Evolutionary conservation across 2,329 filamentous ascomycete species (phyloP), one percentile per base, ranked within the genome.

Genomic region (Capronia americana): DNA sequence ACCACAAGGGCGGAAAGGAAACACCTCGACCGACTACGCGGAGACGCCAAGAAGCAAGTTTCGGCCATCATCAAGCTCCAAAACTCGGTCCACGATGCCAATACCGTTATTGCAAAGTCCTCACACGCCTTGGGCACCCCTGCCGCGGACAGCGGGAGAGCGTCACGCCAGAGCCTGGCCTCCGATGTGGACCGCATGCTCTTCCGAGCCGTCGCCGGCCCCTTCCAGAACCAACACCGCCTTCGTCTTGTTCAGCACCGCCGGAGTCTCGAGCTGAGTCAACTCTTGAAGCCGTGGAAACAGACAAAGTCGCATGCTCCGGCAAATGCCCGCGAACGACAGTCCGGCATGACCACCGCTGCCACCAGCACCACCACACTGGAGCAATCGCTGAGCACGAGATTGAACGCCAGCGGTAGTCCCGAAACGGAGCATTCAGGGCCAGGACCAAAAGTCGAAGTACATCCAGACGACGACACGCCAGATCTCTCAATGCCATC

Each of bases 41-140:
- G 55, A 20, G 59, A 62, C 6, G 38, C 50, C 51, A 32, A 34
- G 50, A 62, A 62, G 38, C 59, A 62, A 48, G 23, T 48, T 14
- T 50, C 34, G 20, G 30, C 51, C 5, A 54, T 62, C 4, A 28
- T 28, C 24, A 48, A 34, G 26, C 34, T 62, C 20, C 30, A 50
- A 41, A 11, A n/a, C 2, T 55, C 50, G 6, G 38, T 62, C 14
- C 32, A 62, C n/a, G 34, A 62, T 14, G 55, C 34, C 34, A 44
- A 30, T 17, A 10, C 26, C 34, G 20, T 26, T 8, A 41, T 56
- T 50, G 59, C 51, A 12, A 50, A 62, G 34, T 55, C 48, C 32
- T 62, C 26, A 17, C 34, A 41, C 17, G 59, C 51, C 17, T 32
- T 56, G 50, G 38, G 23, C 12, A 48, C 44, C 3, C 50, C 34